A percentile compares a stretch with the other conserved stretches of the same genome.
Evolutionary conservation across 2,329 filamentous ascomycete species (phyloP).

Genomic region (Fusarium foetens): DNA sequence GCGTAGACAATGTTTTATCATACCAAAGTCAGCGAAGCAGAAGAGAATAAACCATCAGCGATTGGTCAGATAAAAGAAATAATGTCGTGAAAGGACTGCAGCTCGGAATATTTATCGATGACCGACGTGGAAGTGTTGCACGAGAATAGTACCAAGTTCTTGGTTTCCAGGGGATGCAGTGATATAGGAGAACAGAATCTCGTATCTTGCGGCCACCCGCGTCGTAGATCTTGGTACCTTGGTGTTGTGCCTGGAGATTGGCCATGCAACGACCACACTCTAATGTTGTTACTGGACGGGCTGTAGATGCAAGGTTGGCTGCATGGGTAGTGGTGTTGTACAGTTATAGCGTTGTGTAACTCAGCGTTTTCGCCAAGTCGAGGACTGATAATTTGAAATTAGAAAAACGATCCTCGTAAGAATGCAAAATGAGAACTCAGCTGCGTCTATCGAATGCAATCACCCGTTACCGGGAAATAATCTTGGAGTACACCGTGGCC

Average conservation of each 20-base stretch:
- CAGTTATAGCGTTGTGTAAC: constrained; percentile 11
- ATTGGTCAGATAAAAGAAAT: not conserved
- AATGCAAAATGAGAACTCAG: not conserved
- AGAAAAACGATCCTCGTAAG: not conserved
- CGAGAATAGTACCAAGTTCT: not conserved
- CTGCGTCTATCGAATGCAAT: not conserved
- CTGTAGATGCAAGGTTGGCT: constrained; percentile 15
- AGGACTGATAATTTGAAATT: not conserved
- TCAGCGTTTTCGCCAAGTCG: constrained; percentile 3
- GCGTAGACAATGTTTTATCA: not conserved
- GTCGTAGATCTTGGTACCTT: constrained; percentile 15
- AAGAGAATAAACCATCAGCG: constrained; percentile 3
- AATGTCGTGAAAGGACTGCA: not conserved
- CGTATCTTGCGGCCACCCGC: constrained; percentile 31
- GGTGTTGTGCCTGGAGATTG: constrained; percentile 2
- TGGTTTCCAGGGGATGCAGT: not conserved
- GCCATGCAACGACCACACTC: constrained; percentile 2
- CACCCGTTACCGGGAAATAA: not conserved
- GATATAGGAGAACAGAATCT: constrained; percentile 26
- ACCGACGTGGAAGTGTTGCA: constrained; percentile 6
- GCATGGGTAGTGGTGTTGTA: constrained; percentile 6
- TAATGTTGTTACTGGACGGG: not conserved
- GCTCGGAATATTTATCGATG: not conserved
- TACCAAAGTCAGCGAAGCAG: not conserved
- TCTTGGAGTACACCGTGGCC: not conserved